Base-by-base conservation (phyloP, 768 basidiomycete species). In the Obba rivulosa region DNA sequence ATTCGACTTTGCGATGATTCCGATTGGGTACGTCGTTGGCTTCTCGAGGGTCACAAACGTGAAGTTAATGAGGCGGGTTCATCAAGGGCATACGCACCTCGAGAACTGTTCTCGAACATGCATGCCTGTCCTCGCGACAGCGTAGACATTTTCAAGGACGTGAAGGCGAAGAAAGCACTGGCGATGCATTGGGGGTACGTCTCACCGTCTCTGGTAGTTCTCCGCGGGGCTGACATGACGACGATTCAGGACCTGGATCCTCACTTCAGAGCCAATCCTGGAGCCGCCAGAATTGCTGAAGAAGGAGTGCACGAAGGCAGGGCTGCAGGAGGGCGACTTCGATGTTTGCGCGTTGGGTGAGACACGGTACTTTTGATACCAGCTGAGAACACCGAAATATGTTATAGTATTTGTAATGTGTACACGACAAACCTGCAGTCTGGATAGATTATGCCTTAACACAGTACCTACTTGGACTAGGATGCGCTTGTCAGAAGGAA, bases 111-210 rank as follows among this genome's bases (percentile, higher is more conserved):
- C 75, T 78, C 75, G 11, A 65, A 75, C n/a, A 66, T 85, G 10
- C 85, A 87, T 62, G 78, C 76, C 46, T 74, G 77, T 0, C 87
- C 87, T 1, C 73, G 78, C 41, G 86, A 88, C 58, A 77, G 82
- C 31, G 85, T 87, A 3, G 65, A 73, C 20, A 68, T 88, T 1
- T 87, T 84, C 72, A 67, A 75, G 53, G 85, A 87, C 58, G 66
- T 83, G 35, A 67, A 67, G 40, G 78, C 83, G 31, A 73, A 76
- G 64, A 72, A 70, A 49, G 84, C 80, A 0, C 57, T 87, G 7
- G 84, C 76, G 0, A 85, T 86, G 75, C 85, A 85, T 61, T 86
- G 82, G 82, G 82, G 79, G 78, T 80, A 56, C 31, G 71, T 61
- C 21, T 45, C 8, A 48, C 38, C 13, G 20, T 41, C 21, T 31